Evolutionary conservation across 1,284 basidiomycete genomes (phyloP).

Genomic region (Pterula multifida): DNA sequence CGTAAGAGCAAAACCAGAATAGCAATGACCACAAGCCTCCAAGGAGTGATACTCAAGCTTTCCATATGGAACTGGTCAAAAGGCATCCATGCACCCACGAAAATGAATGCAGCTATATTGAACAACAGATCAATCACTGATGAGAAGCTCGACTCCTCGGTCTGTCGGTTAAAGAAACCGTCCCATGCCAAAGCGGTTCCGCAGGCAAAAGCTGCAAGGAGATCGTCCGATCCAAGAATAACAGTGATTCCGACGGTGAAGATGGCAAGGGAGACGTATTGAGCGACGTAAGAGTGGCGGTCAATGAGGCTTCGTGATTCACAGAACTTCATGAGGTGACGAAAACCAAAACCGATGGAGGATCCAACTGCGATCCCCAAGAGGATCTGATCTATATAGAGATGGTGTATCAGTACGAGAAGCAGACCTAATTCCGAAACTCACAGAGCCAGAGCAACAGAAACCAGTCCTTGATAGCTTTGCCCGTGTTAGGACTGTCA

Average conservation of each 20-base stretch:
- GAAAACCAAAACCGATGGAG: constrained; percentile 70
- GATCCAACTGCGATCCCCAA: constrained; percentile 76
- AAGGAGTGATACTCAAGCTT: constrained; percentile 39
- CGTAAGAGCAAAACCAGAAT: constrained; percentile 71
- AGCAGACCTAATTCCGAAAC: constrained; percentile 18
- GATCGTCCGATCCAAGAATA: constrained; percentile 86
- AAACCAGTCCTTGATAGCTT: constrained; percentile 75
- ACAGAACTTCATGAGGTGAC: constrained; percentile 94
- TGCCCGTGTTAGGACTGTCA: constrained; percentile 45
- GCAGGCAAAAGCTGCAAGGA: constrained; percentile 89
- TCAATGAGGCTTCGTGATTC: constrained; percentile 87
- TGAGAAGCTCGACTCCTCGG: constrained; percentile 90
- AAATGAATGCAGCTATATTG: constrained; percentile 86
- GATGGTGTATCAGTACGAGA: constrained; percentile 7
- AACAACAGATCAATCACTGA: constrained; percentile 91
- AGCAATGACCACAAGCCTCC: constrained; percentile 76
- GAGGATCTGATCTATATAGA: constrained; percentile 72
- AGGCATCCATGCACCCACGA: constrained; percentile 91
- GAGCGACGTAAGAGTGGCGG: constrained; percentile 80
- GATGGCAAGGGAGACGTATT: constrained; percentile 69
- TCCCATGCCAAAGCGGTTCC: constrained; percentile 98
- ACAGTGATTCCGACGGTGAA: constrained; percentile 79
- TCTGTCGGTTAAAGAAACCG: constrained; percentile 94
- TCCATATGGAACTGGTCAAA: constrained; percentile 34
- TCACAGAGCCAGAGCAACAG: constrained; percentile 74